Evolutionary conservation across 1,139 yeast genomes (phyloP), one percentile per base, ranked within the genome.

Genomic region (Blastobotrys capitulatus): DNA sequence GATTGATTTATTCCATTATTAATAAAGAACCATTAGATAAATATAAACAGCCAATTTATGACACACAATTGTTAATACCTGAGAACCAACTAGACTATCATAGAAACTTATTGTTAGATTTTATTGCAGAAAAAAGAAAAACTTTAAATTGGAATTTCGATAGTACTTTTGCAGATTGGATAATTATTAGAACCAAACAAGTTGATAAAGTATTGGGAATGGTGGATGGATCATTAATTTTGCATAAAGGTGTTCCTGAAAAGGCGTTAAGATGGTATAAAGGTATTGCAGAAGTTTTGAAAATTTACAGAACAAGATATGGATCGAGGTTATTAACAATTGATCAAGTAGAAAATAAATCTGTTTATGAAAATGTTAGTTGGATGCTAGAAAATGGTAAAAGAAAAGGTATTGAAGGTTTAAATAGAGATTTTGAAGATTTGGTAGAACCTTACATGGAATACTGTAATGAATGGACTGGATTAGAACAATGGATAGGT

Each of bases 251-350:
- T 34, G 54, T 53, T 9, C 56, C 58, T 2, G 41, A 48, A 9
- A 54, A 50, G 10, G 52, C 50, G 12, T 50, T 50, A 15, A 49
- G 48, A 2, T 61, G 64, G 62, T 58, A 51, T 32, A 47, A 49
- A 16, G 64, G 64, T 2, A 49, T 54, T 12, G 59, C 52, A 10
- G 52, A 55, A 31, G 64, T 60, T 10, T 51, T 60, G 2, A 32
- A 51, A 22, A 47, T 50, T 20, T 60, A 43, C 41, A 53, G 63
- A 6, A 19, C 40, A 31, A 26, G 42, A 10, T 37, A 37, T 27
- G 29, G 40, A 19, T 37, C 40, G 38, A 38, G 39, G 44, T 19
- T 22, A 25, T 13, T 42, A 18, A 47, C 42, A 25, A 42, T 27
- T 50, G 50, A 39, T 25, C 44, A 18, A 44, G 37, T 13, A 34